These are phyloP conservation scores for Circinella umbellata DNA, from an alignment of 371 early-diverging fungal species.

Conservation along the genomic window DNA sequence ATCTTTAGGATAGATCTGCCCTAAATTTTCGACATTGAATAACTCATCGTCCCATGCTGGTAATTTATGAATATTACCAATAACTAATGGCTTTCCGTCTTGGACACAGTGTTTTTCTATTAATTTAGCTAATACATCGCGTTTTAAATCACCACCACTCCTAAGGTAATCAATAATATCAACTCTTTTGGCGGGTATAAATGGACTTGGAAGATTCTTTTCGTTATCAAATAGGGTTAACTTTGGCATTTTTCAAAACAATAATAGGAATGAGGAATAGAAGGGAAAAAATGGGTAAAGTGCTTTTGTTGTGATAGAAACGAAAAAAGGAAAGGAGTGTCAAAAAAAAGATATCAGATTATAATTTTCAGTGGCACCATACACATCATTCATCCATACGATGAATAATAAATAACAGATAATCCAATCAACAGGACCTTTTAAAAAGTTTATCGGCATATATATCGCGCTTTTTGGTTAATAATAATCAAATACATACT, in stretches of 20 bases:
- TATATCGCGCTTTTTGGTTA: too few relatives aligned
- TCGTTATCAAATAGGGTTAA: constrained; percentile 6
- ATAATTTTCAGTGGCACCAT: too few relatives aligned
- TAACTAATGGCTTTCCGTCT: constrained; percentile 48
- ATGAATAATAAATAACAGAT: too few relatives aligned
- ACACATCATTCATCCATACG: too few relatives aligned
- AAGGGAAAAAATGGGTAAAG: too few relatives aligned
- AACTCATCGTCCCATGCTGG: constrained; percentile 32
- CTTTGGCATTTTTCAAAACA: not conserved
- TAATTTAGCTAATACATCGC: constrained; percentile 14
- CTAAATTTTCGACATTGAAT: constrained; percentile 40
- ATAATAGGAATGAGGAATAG: not conserved
- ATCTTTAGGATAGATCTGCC: constrained; percentile 23
- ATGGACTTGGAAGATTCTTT: constrained; percentile 8
- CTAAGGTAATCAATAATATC: constrained; percentile 7
- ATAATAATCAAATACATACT: too few relatives aligned
- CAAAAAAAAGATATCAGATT: too few relatives aligned
- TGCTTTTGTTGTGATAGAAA: too few relatives aligned
- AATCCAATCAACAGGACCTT: too few relatives aligned
- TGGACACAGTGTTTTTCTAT: constrained; percentile 38
- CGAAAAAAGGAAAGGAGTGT: too few relatives aligned
- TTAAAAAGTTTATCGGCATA: too few relatives aligned
- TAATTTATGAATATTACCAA: constrained; percentile 44
- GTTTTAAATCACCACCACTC: not conserved
- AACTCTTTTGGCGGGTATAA: constrained; percentile 19